A percentile compares a stretch with the other conserved stretches of the same genome.
Conservation (phyloP, 768 basidiomycete species). For the Lactifluus pinguis region DNA sequence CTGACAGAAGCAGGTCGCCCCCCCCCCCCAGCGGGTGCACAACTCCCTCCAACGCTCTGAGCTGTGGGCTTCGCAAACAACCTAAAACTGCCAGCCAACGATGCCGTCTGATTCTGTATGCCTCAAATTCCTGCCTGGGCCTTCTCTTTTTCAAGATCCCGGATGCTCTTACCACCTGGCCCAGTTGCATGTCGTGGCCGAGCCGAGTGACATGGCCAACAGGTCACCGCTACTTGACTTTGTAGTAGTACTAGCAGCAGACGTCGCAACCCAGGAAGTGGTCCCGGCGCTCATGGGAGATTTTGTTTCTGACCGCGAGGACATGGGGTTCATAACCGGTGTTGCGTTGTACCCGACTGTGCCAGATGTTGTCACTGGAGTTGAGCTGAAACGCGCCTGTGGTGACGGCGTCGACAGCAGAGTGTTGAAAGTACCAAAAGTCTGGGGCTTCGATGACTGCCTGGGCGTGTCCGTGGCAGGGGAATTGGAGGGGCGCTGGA, state of each 20-base stretch:
- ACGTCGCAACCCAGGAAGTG: constrained; percentile 21
- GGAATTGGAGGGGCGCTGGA: neutral
- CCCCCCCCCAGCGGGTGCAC: constrained; percentile 22
- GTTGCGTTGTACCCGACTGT: neutral
- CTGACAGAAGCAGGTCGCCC: constrained; percentile 36
- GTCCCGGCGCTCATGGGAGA: constrained; percentile 11
- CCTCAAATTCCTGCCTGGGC: constrained; percentile 78
- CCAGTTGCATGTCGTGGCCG: constrained; percentile 26
- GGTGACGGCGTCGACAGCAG: constrained; percentile 5
- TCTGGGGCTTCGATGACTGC: neutral
- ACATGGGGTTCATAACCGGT: constrained; percentile 20
- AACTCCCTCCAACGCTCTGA: constrained; percentile 16
- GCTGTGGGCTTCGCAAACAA: constrained; percentile 22
- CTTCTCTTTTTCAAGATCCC: constrained; percentile 86
- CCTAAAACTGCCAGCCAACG: constrained; percentile 24
- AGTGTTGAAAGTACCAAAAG: constrained; percentile 1
- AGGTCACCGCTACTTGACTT: constrained; percentile 56
- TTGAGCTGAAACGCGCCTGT: constrained; percentile 13
- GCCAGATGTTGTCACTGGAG: neutral
- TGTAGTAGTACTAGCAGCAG: constrained; percentile 22
- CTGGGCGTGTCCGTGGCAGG: neutral
- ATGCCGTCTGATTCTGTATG: constrained; percentile 15
- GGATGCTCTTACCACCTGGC: constrained; percentile 55
- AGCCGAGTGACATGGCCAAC: constrained; percentile 74
- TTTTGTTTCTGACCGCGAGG: constrained; percentile 16